Base-by-base conservation (phyloP, 805 yeast genomes). In the Suhomyces sp. region DNA sequence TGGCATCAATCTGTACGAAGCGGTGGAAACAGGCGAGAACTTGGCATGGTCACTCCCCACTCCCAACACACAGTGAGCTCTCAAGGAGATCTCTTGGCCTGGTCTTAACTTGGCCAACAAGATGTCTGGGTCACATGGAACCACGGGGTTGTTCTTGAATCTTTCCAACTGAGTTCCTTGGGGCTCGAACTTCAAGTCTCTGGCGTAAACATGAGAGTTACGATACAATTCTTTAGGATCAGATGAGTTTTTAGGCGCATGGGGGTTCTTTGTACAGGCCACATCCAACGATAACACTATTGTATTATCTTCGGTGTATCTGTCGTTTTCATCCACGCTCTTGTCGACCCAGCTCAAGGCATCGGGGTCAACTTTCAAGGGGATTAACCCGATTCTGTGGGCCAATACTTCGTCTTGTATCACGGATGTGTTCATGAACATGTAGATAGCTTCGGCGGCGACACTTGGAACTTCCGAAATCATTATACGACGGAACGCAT, bases 331-430 rank as follows among this genome's bases (percentile, higher is more conserved):
- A 55, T 85, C 90, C 44, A 79, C 77, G 13, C 74, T 64, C 24
- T 76, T 74, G 64, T 90, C 94, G 45, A 89, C 82, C 97, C 97
- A 93, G 10, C 84, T 80, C 58, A 94, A 75, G 67, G 78, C 70
- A 72, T 94, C 99, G 12, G 99, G 98, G 68, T 90, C 96, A 46
- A 90, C 88, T 60, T 86, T 87, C 61, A 94, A 78, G 33, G 99
- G 99, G 48, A 93, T 80, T 58, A 94, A 79, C 47, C 99, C 99
- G 57, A 94, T 85, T 76, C 99, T 85, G 67, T 90, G 97, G 4
- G 99, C 93, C 59, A 94, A 80, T 17, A 94, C 97, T 74, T 94
- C 99, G 70, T 94, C 99, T 70, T 92, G 97, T 58, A 94, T 90
- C 47, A 94, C 97, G 1, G 97, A 90, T 1, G 99, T 94, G 72